Base-by-base conservation (phyloP, 2,329 filamentous ascomycete genomes). In the Orbilia javanica region DNA sequence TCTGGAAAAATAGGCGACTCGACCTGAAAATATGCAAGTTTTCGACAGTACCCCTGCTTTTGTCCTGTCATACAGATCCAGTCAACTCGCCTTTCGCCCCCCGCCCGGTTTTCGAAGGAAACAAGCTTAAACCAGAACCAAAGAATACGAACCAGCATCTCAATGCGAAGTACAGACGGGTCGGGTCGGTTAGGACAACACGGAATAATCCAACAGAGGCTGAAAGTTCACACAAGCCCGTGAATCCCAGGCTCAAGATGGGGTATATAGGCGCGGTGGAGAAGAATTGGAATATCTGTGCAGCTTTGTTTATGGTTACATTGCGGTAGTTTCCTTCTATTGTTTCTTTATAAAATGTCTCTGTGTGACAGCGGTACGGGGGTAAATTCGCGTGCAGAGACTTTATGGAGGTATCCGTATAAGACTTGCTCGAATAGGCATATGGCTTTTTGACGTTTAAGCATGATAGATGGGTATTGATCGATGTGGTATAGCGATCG, bases 191-290 rank as follows among this genome's bases (percentile, higher is more conserved):
- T 57, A 8, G n/a, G 10, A 57, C 52, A 57, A 57, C 52, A 7
- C 52, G 10, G 39, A 57, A 57, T 57, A 57, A 57, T 57, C 15
- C 52, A 57, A 57, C 52, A 57, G 10, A 13, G 6, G 31, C 7
- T 31, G n/a, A 36, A 22, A n/a, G 8, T 22, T 36, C 13, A 15
- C 13, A 20, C 20, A 39, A 13, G 13, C 11, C 11, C 13, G 52
- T 8, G n/a, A 31, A 57, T 57, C 52, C 1, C 13, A 13, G 29
- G 13, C 52, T 57, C n/a, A 57, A 57, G 25, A n/a, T 31, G 52
- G 31, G 52, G 31, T 36, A n/a, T 36, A 31, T 13, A 57, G 18
- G 50, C 52, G 52, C 29, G 52, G 2, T 10, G n/a, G 6, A 18
- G 31, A 11, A n/a, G 22, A 20, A 11, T 18, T 36, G 1, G 4